Base-by-base conservation (phyloP, 345 rosid genomes). In the Litchi chinensis region DNA sequence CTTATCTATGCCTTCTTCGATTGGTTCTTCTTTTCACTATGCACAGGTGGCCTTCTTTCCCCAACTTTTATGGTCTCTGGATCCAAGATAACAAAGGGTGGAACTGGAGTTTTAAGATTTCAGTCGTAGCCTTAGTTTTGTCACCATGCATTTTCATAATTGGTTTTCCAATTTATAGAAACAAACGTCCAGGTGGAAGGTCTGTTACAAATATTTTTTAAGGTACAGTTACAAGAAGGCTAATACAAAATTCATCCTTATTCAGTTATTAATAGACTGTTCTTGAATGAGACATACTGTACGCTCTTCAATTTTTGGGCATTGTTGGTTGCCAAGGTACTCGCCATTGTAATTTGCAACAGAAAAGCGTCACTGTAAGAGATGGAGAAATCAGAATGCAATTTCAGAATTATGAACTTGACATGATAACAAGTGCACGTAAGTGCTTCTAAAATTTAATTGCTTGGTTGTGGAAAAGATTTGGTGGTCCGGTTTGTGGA, bases 61-160 rank as follows among this genome's bases (percentile, higher is more conserved):
- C 85, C 82, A 0, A 91, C 93, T 0, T n/a, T 88, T 16, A 86
- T 90, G 89, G 86, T 26, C 28, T 26, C 28, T 90, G 97, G 97
- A 84, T 88, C 11, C 83, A 87, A 77, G 94, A 92, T 65, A 88
- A 88, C 79, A 71, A 68, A 69, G 97, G 92, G 1, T 92, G 91
- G 91, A 81, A 85, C 13, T 70, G 81, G 70, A 81, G 89, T 68
- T 91, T 89, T 73, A 26, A 50, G 60, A 78, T 87, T 19, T 79
- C 87, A 0, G 70, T 77, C 10, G 77, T 44, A 16, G 63, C 79
- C 41, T 44, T 91, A 37, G 64, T 70, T 24, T 18, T 83, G 26
- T 88, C 89, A 2, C 82, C 89, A 43, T 65, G 70, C 68, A 67
- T 92, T 68, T 92, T 89, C 66, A 6, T 77, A 0, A 43, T 28